These are phyloP conservation scores for Aspergillus nomiae DNA, from an alignment of 2,329 filamentous ascomycete genomes.

Conservation along the genomic window DNA sequence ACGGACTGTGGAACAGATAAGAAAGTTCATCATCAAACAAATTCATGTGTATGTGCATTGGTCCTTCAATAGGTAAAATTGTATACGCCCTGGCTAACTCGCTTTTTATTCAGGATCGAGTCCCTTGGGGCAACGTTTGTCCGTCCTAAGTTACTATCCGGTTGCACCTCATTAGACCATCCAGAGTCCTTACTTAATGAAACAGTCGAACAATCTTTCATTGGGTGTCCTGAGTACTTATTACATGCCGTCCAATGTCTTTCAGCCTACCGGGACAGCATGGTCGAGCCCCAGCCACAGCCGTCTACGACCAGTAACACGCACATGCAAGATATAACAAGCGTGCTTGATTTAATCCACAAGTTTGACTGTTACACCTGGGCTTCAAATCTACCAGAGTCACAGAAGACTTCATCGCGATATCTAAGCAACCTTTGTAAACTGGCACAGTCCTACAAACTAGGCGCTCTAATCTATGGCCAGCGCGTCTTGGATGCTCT, in stretches of 20 bases:
- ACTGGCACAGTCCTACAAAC: constrained; percentile 32
- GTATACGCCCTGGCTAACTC: background rate
- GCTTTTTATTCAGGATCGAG: constrained; percentile 29
- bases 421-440: constrained; percentile 25
- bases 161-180: constrained; percentile 18
- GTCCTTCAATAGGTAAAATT: no score
- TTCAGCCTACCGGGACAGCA: constrained; percentile 29
- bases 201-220: constrained; percentile 36
- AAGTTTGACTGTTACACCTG: constrained; percentile 27
- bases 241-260: constrained; percentile 31
- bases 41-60: constrained; percentile 30
- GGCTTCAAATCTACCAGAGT: constrained; percentile 23
- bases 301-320: constrained; percentile 6
- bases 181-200: constrained; percentile 23
- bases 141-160: constrained; percentile 32
- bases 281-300: constrained; percentile 12
- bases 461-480: constrained; percentile 34
- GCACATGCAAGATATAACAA: constrained; percentile 15
- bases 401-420: constrained; percentile 14
- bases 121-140: constrained; percentile 36
- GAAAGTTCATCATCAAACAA: constrained; percentile 33
- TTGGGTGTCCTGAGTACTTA: constrained; percentile 39
- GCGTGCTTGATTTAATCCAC: background rate
- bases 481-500: constrained; percentile 33
- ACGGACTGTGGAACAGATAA: constrained; percentile 29